Evolutionary conservation across 306 rosid genomes (phyloP).

Genomic region (Sicyos edulis): DNA sequence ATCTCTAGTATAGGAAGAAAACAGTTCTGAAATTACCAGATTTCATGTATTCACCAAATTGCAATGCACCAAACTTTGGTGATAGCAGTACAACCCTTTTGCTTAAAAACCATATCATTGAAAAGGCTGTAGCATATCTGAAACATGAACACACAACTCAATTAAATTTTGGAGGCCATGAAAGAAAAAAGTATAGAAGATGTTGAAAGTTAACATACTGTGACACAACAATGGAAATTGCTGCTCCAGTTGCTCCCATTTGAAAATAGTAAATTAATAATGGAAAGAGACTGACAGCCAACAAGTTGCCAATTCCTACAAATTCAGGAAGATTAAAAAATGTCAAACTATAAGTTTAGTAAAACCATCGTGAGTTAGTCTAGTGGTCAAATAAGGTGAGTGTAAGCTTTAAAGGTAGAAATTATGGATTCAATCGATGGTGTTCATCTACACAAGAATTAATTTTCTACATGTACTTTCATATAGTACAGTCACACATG

Average conservation of each 20-base stretch:
- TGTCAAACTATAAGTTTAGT: background rate
- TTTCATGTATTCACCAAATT: conserved; percentile 74
- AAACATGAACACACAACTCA: conserved; percentile 15
- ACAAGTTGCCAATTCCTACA: conserved; percentile 80
- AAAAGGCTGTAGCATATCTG: conserved; percentile 65
- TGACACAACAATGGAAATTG: conserved; percentile 76
- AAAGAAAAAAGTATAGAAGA: background rate
- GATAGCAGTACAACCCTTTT: conserved; percentile 64
- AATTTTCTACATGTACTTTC: too few species aligned
- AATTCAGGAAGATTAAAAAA: background rate
- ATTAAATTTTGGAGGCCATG: background rate
- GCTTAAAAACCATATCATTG: conserved; percentile 70
- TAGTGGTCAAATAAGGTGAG: too few species aligned
- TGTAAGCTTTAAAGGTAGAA: too few species aligned
- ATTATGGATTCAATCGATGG: too few species aligned
- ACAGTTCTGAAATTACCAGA: conserved; percentile 42
- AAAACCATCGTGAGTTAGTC: too few species aligned
- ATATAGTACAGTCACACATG: too few species aligned
- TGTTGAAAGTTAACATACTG: conserved; percentile 53
- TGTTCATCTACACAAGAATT: too few species aligned
- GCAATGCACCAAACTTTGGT: conserved; percentile 69
- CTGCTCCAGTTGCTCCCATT: conserved; percentile 87
- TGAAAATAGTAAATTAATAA: conserved; percentile 59
- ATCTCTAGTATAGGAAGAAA: conserved; percentile 25
- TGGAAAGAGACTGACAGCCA: conserved; percentile 70